These are phyloP conservation scores for Wickerhamiella siamensis DNA, from an alignment of 805 yeast species.

Conservation along the genomic window DNA sequence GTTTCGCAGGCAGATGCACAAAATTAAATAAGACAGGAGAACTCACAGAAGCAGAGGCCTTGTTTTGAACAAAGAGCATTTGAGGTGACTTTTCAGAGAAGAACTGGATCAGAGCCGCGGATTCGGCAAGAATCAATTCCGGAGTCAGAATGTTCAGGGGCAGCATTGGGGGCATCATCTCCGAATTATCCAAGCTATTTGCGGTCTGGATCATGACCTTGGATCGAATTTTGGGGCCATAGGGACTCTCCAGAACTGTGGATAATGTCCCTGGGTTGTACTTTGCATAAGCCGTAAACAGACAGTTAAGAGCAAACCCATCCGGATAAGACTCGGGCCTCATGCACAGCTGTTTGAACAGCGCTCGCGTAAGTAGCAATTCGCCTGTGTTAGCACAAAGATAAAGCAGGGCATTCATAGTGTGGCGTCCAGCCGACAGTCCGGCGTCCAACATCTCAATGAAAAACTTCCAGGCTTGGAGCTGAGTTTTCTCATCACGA, in stretches of 20 bases:
- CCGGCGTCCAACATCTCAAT: slow-evolving; percentile 40
- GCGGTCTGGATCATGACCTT: slow-evolving; percentile 11
- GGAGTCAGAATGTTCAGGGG: slow-evolving; percentile 36
- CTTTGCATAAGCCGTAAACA: slow-evolving; percentile 24
- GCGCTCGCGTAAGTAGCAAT: slow-evolving; percentile 51
- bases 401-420: slow-evolving; percentile 56
- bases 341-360: slow-evolving; percentile 22
- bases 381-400: slow-evolving; percentile 76
- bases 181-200: not conserved
- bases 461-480: slow-evolving; percentile 66
- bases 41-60: slow-evolving; percentile 25
- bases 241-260: slow-evolving; percentile 17
- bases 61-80: slow-evolving; percentile 27
- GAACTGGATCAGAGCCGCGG: slow-evolving; percentile 61
- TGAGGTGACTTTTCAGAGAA: slow-evolving; percentile 32
- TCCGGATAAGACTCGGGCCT: slow-evolving; percentile 20
- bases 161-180: slow-evolving; percentile 49
- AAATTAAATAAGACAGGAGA: slow-evolving; percentile 25
- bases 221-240: slow-evolving; percentile 20
- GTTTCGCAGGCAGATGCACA: slow-evolving; percentile 33
- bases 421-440: slow-evolving; percentile 25
- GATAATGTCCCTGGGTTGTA: slow-evolving; percentile 19
- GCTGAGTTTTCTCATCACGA: slow-evolving; percentile 32
- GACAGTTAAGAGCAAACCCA: slow-evolving; percentile 19
- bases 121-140: slow-evolving; percentile 46